Evolutionary conservation across 2,329 filamentous ascomycete genomes (phyloP), one percentile per base, ranked within the genome.

Genomic region (Aspergillus glaucus): DNA sequence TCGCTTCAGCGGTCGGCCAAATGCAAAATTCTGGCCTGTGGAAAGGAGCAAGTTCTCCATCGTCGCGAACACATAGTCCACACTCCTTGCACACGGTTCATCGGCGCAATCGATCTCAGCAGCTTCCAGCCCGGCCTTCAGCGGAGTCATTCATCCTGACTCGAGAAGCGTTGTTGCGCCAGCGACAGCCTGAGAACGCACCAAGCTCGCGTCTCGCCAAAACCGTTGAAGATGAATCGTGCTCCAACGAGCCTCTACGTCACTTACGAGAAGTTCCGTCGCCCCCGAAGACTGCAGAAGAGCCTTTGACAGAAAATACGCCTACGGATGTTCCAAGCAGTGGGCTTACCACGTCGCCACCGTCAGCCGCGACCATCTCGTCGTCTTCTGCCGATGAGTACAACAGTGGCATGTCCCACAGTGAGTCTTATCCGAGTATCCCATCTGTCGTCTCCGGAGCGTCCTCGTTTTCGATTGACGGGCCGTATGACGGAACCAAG

Each of bases 351-450:
- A 64, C 59, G 4, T 72, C 69, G 3, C 67, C 66, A 21, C 70
- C 70, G 2, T 73, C 70, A n/a, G 70, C 71, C 30, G 67, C 66
- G 28, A 75, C 72, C 10, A 71, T 74, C 15, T 74, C 72, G 10
- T 75, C 72, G 6, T 72, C 71, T 1, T 71, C 71, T n/a, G 66
- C 68, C 30, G 72, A 71, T 46, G 71, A 73, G 46, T 70, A 65
- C 40, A 67, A 66, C 30, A 75, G 72, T 43, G 72, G 71, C 45
- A 73, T 75, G 58, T 74, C 72, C 24, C 71, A 74, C 45, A 73
- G 69, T 55, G 69, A 70, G 37, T 75, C 73, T 7, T 71, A 75
- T 51, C 72, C 71, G 4, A 75, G 72, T 53, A 73, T 75, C 30
- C 71, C 71, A 3, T 71, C 72, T 9, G 70, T 73, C 14, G 55